phyloP scores from a whole-genome alignment of 2,329 filamentous ascomycete genomes.

The Exophiala aquamarina region DNA sequence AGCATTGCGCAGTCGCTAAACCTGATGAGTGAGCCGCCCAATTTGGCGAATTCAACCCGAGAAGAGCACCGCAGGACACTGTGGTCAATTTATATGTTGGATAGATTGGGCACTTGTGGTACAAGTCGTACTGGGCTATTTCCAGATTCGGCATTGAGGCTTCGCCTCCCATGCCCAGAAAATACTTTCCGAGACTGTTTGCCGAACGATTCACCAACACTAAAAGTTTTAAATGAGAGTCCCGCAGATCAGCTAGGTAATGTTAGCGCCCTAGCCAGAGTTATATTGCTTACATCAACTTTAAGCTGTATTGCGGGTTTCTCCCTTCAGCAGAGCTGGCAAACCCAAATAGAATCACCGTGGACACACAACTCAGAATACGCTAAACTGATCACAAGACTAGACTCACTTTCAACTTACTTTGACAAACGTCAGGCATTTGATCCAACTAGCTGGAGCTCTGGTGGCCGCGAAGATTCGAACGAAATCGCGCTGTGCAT shows the following conservation, averaged over 20 bases:
- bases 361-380: constrained; percentile 4
- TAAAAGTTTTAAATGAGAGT: background rate
- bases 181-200: constrained; percentile 7
- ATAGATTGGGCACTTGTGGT: constrained; percentile 83
- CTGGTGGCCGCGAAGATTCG: background rate
- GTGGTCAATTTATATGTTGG: constrained; percentile 93
- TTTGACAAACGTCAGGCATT: background rate
- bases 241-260: too few relatives aligned
- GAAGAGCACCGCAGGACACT: constrained; percentile 87
- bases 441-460: background rate
- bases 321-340: constrained; percentile 8
- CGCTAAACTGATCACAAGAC: constrained; percentile 3
- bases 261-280: constrained; percentile 1
- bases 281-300: constrained; percentile 3
- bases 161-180: constrained; percentile 24
- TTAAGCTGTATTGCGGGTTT: constrained; percentile 8
- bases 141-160: constrained; percentile 54
- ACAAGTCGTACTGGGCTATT: constrained; percentile 87
- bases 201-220: constrained; percentile 10
- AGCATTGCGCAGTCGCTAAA: constrained; percentile 62
- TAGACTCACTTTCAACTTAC: background rate
- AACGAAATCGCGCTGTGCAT: constrained; percentile 28
- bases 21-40: constrained; percentile 31
- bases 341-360: background rate
- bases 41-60: constrained; percentile 62